Evolutionary conservation across 495 filamentous ascomycete genomes (phyloP).

Genomic region (Aspergillus egyptiacus): DNA sequence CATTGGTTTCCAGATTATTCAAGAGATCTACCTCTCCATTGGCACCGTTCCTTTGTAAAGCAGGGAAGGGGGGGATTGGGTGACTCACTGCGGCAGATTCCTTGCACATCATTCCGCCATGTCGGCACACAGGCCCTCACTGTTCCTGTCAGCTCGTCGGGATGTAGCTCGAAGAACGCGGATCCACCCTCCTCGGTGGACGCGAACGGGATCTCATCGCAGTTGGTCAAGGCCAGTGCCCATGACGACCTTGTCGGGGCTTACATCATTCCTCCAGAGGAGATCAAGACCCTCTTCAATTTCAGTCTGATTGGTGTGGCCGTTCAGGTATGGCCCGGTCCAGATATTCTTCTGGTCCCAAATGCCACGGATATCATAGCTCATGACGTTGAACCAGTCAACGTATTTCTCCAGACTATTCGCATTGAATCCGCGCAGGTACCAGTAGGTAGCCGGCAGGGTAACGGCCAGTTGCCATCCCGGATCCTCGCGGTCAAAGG

Average conservation of each 20-base stretch:
- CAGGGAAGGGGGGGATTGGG: too few species aligned
- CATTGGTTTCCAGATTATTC: too few species aligned
- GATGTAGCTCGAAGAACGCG: too few species aligned
- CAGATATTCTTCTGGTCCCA: slow-evolving; percentile 8
- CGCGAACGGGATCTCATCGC: too few species aligned
- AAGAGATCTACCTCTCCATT: too few species aligned
- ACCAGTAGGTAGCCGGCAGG: slow-evolving; percentile 43
- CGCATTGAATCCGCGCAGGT: slow-evolving; percentile 45
- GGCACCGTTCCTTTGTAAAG: too few species aligned
- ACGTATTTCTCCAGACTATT: slow-evolving; percentile 25
- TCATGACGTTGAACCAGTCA: slow-evolving; percentile 55
- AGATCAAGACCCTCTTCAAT: slow-evolving; percentile 22
- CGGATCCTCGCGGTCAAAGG: slow-evolving; percentile 8
- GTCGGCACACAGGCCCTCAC: too few species aligned
- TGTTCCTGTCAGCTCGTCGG: too few species aligned
- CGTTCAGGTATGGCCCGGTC: slow-evolving; percentile 5
- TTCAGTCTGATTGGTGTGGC: slow-evolving; percentile 27
- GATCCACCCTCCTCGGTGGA: too few species aligned
- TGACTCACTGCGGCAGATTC: too few species aligned
- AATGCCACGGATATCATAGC: slow-evolving; percentile 38
- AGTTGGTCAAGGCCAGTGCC: too few species aligned
- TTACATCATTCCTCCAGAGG: slow-evolving; percentile 27
- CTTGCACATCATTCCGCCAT: too few species aligned
- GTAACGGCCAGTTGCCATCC: slow-evolving; percentile 38
- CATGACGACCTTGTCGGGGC: slow-evolving; percentile 28